phyloP scores from a whole-genome alignment of 148 eudicot species.

The Rhododendron simsii region DNA sequence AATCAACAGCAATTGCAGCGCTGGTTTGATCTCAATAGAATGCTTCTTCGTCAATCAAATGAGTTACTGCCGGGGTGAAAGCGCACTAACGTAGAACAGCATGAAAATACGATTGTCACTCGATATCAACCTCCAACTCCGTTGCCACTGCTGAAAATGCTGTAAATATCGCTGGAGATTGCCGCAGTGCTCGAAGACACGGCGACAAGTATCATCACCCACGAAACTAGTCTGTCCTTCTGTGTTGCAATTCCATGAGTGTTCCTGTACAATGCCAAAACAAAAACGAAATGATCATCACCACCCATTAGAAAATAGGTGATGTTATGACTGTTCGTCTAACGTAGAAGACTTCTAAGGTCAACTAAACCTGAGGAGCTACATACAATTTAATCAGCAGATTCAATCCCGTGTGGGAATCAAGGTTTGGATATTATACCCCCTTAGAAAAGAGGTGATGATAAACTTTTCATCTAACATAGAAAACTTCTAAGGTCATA shows the following conservation, averaged over 20 bases:
- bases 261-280: constrained; percentile 41
- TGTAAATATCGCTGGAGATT: constrained; percentile 63
- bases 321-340: background rate
- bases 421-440: background rate
- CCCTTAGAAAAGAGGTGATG: background rate
- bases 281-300: background rate
- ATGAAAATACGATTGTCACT: background rate
- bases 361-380: background rate
- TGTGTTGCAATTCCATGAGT: constrained; percentile 51
- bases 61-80: background rate
- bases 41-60: background rate
- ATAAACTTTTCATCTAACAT: background rate
- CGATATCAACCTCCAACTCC: constrained; percentile 8
- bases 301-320: background rate
- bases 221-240: constrained; percentile 61
- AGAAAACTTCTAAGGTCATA: background rate
- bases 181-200: constrained; percentile 75
- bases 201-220: constrained; percentile 68
- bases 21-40: background rate
- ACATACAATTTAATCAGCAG: background rate
- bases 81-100: background rate
- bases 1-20: background rate
- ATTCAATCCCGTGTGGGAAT: background rate
- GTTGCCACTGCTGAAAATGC: constrained; percentile 30
- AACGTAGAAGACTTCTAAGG: background rate